Evolutionary conservation across 805 yeast genomes (phyloP).

Genomic region (Candida ortonii): DNA sequence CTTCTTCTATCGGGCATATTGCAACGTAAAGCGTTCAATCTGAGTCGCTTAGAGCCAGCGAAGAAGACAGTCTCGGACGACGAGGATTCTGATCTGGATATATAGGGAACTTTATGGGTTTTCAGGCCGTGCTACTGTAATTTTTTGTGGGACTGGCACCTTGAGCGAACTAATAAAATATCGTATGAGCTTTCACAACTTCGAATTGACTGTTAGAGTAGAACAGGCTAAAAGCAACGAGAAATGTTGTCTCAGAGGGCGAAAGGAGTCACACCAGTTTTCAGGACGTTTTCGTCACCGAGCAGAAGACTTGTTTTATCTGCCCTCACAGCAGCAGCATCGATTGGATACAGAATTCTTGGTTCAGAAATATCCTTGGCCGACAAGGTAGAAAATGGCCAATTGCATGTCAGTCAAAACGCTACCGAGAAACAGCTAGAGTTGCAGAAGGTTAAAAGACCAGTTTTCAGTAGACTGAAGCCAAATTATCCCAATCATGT

Average conservation of each 20-base stretch:
- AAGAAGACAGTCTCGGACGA: too few species aligned
- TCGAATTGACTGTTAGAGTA: too few species aligned
- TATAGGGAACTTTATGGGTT: too few species aligned
- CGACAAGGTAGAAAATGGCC: slow-evolving; percentile 53
- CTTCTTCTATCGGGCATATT: slow-evolving; percentile 35
- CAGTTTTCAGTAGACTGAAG: slow-evolving; percentile 37
- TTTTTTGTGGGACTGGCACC: background rate
- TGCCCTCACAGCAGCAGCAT: slow-evolving; percentile 16
- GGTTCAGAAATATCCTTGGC: slow-evolving; percentile 53
- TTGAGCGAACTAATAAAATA: too few species aligned
- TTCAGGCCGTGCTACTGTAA: background rate
- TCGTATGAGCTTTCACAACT: too few species aligned
- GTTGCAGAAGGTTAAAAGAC: slow-evolving; percentile 14
- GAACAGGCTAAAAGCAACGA: too few species aligned
- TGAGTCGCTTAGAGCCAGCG: too few species aligned
- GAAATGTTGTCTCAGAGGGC: too few species aligned
- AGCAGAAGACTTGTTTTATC: slow-evolving; percentile 15
- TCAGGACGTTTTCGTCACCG: too few species aligned
- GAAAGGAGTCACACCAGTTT: too few species aligned
- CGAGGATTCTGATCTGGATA: too few species aligned
- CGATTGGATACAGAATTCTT: slow-evolving; percentile 16
- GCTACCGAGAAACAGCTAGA: slow-evolving; percentile 28
- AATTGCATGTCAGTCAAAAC: slow-evolving; percentile 37
- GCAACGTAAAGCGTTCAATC: slow-evolving; percentile 34
- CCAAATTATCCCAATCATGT: slow-evolving; percentile 74